Conservation (phyloP, 768 basidiomycete genomes). For the Cyathus striatus region DNA sequence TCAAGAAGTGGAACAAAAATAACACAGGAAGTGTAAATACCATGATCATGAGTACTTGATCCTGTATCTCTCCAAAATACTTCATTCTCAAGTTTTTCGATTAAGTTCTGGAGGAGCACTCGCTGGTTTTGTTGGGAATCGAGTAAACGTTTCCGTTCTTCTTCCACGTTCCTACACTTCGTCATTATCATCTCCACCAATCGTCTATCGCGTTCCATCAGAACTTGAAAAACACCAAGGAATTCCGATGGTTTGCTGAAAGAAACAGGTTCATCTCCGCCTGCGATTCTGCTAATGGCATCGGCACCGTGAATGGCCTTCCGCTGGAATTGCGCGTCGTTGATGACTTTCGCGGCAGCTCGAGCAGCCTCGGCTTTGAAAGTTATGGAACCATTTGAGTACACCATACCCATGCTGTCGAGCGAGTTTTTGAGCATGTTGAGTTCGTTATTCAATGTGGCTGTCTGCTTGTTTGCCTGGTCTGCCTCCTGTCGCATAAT, state of each 20-base stretch:
- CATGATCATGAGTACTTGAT: no score
- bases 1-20: no score
- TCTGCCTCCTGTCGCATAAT: no score
- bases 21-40: no score
- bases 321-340: not conserved
- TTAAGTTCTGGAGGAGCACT: not conserved
- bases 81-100: no score
- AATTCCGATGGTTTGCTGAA: not conserved
- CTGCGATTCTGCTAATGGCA: not conserved
- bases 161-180: not conserved
- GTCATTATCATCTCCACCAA: not conserved
- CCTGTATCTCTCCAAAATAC: no score
- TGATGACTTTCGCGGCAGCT: conserved; percentile 9
- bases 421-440: conserved; percentile 5
- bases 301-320: not conserved
- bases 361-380: conserved; percentile 6
- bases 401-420: conserved; percentile 7
- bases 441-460: conserved; percentile 4
- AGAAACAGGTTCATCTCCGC: not conserved
- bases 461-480: no score
- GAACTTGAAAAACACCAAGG: not conserved
- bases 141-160: not conserved
- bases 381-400: conserved; percentile 4
- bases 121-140: not conserved
- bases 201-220: not conserved